phyloP scores from a whole-genome alignment of 1,139 yeast species.

The Saccharomyces hybrid region DNA sequence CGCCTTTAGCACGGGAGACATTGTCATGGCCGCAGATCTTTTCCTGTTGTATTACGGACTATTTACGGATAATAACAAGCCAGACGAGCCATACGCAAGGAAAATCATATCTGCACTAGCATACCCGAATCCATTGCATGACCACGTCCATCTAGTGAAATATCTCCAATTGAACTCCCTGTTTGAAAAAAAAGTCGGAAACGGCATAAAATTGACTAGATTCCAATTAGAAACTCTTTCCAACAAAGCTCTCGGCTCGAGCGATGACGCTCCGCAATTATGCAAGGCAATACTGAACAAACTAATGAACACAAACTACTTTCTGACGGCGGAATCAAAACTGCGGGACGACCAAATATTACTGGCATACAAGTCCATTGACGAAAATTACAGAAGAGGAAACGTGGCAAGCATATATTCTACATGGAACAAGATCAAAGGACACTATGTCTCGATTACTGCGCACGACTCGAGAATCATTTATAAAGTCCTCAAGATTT shows the following conservation, averaged over 20 bases:
- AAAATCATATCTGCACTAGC: slow-evolving; percentile 14
- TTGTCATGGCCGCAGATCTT: slow-evolving; percentile 19
- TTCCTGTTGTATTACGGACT: slow-evolving; percentile 14
- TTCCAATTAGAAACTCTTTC: slow-evolving; percentile 15
- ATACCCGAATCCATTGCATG: slow-evolving; percentile 18
- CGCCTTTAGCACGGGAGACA: slow-evolving; percentile 13
- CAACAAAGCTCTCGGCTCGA: slow-evolving; percentile 16
- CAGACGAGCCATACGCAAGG: slow-evolving; percentile 7
- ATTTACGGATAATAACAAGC: slow-evolving; percentile 2
- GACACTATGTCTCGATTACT: slow-evolving; percentile 12
- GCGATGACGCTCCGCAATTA: slow-evolving; percentile 8
- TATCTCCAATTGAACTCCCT: slow-evolving; percentile 10
- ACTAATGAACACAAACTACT: slow-evolving; percentile 10
- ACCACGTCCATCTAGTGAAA: slow-evolving; percentile 13
- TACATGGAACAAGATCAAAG: slow-evolving; percentile 23
- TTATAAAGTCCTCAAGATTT: slow-evolving; percentile 30
- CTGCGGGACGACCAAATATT: slow-evolving; percentile 11
- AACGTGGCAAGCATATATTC: slow-evolving; percentile 26
- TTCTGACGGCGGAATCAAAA: background rate
- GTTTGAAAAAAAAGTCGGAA: slow-evolving; percentile 3
- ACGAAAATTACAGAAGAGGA: slow-evolving; percentile 16
- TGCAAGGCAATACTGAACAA: slow-evolving; percentile 13
- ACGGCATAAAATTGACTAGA: slow-evolving; percentile 3
- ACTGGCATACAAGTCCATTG: slow-evolving; percentile 21
- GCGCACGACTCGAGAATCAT: slow-evolving; percentile 27